Evolutionary conservation across 1,284 basidiomycete genomes (phyloP), one percentile per base, ranked within the genome.

Genomic region (Cystobasidium pallidum): DNA sequence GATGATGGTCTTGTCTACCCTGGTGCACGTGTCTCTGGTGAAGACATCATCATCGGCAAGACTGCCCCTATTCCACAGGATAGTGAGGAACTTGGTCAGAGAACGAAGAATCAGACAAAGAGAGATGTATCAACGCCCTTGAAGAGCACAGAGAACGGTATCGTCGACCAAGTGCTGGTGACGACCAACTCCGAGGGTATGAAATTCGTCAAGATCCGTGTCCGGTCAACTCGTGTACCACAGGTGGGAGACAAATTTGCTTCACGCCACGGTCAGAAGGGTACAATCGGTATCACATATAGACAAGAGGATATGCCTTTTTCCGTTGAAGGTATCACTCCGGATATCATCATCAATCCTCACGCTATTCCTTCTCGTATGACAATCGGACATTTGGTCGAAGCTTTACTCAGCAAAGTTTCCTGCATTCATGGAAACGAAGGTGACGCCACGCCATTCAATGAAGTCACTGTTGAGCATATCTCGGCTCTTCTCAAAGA

Each of bases 231-330:
- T 10, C 91, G 95, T 84, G 88, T 98, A 64, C 95, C 95, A 49
- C 94, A 99, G 82, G 96, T 91, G 68, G 95, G 95, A 57, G 95
- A 99, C 86, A 99, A 99, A 84, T 99, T 99, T 80, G 96, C 95
- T 6, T 99, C 95, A 71, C 91, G 95, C 79, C 96, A 99, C 81
- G 96, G 96, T 80, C 95, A 99, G 83, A 99, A 99, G 85, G 95
- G 96, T 83, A 99, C 95, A 1, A 94, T 98, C 76, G 95, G 95
- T 82, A 97, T 99, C 82, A 97, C 94, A 0, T 99, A 99, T 80
- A 89, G 95, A 63, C 96, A 99, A 81, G 96, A 99, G 82, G 95
- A 99, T 81, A 98, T 99, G 95, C 95, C 95, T 36, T 99, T 99
- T 84, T 96, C 94, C 3, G 88, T 89, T 3, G 93, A 98, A 80